Evolutionary conservation across 2,329 filamentous ascomycete genomes (phyloP).

Genomic region (Domatiomyces catenatus): DNA sequence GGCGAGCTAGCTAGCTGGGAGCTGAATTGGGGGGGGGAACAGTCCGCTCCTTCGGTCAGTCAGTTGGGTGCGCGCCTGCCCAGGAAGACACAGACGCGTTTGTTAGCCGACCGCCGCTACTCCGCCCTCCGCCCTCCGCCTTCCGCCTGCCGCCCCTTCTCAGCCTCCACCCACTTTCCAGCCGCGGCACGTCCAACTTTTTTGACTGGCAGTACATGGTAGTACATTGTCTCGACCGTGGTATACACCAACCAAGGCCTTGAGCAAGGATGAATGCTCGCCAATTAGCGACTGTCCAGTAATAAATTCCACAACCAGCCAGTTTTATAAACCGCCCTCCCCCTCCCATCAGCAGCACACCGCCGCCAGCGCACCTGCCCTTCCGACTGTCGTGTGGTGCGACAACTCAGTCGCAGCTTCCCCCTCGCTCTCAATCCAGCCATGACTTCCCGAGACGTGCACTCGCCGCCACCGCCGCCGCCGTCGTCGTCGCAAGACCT

Average conservation of each 20-base stretch:
- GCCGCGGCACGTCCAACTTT: no score
- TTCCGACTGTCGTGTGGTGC: neutral
- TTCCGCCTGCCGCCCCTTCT: neutral
- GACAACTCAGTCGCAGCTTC: neutral
- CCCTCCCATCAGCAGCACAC: no score
- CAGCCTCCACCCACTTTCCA: no score
- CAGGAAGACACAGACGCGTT: no score
- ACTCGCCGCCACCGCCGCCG: slow-evolving; percentile 9
- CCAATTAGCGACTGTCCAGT: neutral
- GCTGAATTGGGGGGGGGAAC: neutral
- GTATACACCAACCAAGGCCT: neutral
- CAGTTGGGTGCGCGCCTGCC: neutral
- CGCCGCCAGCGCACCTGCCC: neutral
- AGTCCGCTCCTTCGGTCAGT: neutral
- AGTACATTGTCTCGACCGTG: neutral
- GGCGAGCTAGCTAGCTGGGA: neutral
- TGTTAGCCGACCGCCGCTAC: no score
- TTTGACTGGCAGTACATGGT: no score
- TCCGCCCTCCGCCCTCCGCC: neutral
- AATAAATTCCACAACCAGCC: neutral
- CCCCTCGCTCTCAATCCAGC: neutral
- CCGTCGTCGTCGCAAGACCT: slow-evolving; percentile 17
- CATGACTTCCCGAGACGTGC: slow-evolving; percentile 9
- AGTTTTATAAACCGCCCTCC: neutral
- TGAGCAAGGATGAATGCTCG: neutral